Evolutionary conservation across 306 rosid genomes (phyloP).

Genomic region (Rosa persica): DNA sequence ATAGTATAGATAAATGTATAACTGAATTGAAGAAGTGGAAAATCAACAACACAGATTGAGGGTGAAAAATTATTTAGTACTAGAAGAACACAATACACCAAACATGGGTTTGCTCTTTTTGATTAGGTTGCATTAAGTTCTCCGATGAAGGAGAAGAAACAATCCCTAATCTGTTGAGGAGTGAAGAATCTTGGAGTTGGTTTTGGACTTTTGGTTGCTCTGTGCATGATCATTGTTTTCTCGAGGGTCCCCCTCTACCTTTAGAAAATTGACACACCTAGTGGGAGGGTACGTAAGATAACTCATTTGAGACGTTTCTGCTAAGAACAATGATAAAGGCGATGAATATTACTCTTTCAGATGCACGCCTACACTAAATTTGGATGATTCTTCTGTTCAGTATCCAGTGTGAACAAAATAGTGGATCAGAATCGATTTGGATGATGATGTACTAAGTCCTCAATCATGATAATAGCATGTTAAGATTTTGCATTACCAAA

Average conservation of each 20-base stretch:
- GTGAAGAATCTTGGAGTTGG: neutral
- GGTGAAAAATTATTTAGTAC: neutral
- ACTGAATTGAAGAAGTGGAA: neutral
- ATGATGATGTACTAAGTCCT: neutral
- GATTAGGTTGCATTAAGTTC: neutral
- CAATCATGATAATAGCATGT: neutral
- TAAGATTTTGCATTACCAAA: neutral
- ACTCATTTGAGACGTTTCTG: neutral
- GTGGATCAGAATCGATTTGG: neutral
- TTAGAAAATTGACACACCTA: neutral
- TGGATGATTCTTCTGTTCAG: neutral
- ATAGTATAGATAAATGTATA: too few species aligned
- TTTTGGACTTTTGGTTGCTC: neutral
- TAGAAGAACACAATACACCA: neutral
- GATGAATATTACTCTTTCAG: neutral
- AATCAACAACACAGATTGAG: neutral
- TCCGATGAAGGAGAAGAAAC: neutral
- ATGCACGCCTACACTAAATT: neutral
- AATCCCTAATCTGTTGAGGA: neutral
- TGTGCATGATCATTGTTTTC: neutral
- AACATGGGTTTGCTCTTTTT: neutral
- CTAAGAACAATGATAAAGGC: neutral
- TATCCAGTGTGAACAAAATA: neutral
- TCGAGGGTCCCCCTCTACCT: neutral
- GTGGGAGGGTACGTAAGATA: neutral